These are phyloP conservation scores for Hansenula lynferdii DNA, from an alignment of 1,139 yeast genomes.

Conservation along the genomic window DNA sequence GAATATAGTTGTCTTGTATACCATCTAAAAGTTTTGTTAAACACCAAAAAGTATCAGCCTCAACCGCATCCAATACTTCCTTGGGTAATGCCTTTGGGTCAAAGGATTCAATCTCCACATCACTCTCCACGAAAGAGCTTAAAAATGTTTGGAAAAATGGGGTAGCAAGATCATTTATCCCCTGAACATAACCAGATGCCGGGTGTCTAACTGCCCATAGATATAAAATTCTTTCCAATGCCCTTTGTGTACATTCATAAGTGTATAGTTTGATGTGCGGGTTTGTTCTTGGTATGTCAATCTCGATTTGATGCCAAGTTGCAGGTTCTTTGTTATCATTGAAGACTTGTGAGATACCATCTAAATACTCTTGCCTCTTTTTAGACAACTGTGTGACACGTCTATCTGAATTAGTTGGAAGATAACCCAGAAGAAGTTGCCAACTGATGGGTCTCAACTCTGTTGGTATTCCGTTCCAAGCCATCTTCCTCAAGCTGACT, in stretches of 20 bases:
- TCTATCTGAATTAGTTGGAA: conserved; percentile 80
- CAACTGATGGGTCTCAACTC: conserved; percentile 81
- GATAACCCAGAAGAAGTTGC: conserved; percentile 85
- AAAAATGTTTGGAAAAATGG: conserved; percentile 91
- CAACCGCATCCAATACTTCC: conserved; percentile 54
- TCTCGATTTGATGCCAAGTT: conserved; percentile 93
- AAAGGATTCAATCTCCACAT: conserved; percentile 41
- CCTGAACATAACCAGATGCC: conserved; percentile 98
- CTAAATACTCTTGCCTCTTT: conserved; percentile 82
- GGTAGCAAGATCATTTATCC: conserved; percentile 90
- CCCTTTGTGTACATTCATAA: conserved; percentile 63
- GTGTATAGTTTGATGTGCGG: conserved; percentile 77
- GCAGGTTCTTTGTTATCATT: conserved; percentile 62
- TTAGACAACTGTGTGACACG: conserved; percentile 65
- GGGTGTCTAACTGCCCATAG: conserved; percentile 98
- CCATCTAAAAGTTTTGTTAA: conserved; percentile 85
- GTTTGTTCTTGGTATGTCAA: conserved; percentile 93
- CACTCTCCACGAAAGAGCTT: conserved; percentile 51
- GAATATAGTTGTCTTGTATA: conserved; percentile 94
- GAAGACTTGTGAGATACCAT: conserved; percentile 59
- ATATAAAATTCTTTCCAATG: conserved; percentile 77
- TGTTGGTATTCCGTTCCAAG: conserved; percentile 94
- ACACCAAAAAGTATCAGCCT: conserved; percentile 98
- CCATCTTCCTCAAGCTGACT: conserved; percentile 63
- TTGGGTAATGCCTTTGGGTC: conserved; percentile 63